Base-by-base conservation (phyloP, 1,284 basidiomycete species). In the Fomes fomentarius region DNA sequence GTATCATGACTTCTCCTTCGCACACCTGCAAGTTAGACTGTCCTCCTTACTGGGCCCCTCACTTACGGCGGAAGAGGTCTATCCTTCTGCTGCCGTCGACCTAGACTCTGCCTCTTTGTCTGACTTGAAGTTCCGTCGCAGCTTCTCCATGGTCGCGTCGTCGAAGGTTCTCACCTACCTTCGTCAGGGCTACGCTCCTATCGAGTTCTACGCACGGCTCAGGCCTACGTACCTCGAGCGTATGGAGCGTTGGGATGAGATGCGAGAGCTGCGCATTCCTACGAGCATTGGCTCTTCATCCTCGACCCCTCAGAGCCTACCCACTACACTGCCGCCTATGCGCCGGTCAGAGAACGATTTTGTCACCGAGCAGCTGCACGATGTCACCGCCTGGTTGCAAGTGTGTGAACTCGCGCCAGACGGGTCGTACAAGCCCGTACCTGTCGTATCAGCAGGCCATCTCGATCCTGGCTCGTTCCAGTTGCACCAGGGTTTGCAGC, bases 311-410 rank as follows among this genome's bases (percentile, higher is more conserved):
- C 66, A 70, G 22, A 60, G 62, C 37, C 59, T 54, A 33, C 64
- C 69, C 3, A 70, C 77, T n/a, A 74, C 70, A 43, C 64, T 81
- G 22, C 86, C 86, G 17, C 77, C 78, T n/a, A 96, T 93, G 89
- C 86, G 93, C 31, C 84, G 93, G 24, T 92, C 93, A 21, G 94
- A 98, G 72, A 93, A 83, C 30, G 94, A 98, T 65, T 94, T 98
- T 63, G 83, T 96, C n/a, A 83, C 85, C 9, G 86, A 93, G 58
- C 91, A 98, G 69, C 76, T 78, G 24, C 96, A 99, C 72, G 94
- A 98, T 67, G 85, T 98, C 15, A 85, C 94, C 2, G 88, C 89
- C 7, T 91, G 87, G 76, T 71, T 97, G 31, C 90, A 95, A 66
- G 81, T 99, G 43, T 88, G 87, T 67, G 96, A 99, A 71, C 81